Percentiles rank a stretch among this genome's conserved stretches.
phyloP scores from a whole-genome alignment of 139 green algal species.

The Mychonastes homosphaera region DNA sequence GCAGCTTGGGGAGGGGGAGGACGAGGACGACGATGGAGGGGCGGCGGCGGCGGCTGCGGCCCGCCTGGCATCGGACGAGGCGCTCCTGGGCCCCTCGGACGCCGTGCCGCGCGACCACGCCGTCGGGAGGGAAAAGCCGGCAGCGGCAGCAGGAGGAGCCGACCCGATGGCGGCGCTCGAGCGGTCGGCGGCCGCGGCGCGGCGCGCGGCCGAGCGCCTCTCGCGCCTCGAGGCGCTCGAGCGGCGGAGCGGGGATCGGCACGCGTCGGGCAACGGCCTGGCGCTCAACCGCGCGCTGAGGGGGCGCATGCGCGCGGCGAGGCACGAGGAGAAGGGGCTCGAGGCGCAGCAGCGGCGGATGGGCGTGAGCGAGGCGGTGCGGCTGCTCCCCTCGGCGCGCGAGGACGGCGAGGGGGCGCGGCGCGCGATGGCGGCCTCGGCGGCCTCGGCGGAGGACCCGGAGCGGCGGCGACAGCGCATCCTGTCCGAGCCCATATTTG shows the following conservation, averaged over 20 bases:
- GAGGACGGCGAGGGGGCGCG: conserved; percentile 36
- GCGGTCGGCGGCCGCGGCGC: not conserved
- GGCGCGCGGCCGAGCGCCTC: conserved; percentile 2
- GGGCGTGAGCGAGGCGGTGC: conserved; percentile 45
- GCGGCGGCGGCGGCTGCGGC: too few relatives aligned
- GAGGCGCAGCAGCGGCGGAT: conserved; percentile 24
- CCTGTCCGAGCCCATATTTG: conserved; percentile 23
- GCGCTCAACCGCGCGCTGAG: conserved; percentile 44
- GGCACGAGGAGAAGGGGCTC: conserved; percentile 16
- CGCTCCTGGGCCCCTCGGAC: not conserved
- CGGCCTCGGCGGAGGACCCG: conserved; percentile 8
- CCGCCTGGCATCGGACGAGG: not conserved
- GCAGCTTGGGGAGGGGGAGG: conserved; percentile 6
- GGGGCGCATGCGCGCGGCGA: conserved; percentile 18
- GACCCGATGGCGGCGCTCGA: conserved; percentile 14
- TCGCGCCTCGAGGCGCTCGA: conserved; percentile 12
- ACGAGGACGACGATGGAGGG: conserved; percentile 10
- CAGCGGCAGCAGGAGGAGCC: conserved; percentile 1
- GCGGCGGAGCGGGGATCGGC: conserved; percentile 3
- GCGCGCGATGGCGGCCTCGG: conserved; percentile 24
- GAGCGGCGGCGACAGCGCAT: conserved; percentile 19
- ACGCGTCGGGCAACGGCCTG: conserved; percentile 35
- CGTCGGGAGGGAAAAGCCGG: conserved; percentile 1
- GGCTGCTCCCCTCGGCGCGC: conserved; percentile 39
- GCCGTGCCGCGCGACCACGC: not conserved